Base-by-base conservation (phyloP, 1,284 basidiomycete genomes). In the Sparassis latifolia region DNA sequence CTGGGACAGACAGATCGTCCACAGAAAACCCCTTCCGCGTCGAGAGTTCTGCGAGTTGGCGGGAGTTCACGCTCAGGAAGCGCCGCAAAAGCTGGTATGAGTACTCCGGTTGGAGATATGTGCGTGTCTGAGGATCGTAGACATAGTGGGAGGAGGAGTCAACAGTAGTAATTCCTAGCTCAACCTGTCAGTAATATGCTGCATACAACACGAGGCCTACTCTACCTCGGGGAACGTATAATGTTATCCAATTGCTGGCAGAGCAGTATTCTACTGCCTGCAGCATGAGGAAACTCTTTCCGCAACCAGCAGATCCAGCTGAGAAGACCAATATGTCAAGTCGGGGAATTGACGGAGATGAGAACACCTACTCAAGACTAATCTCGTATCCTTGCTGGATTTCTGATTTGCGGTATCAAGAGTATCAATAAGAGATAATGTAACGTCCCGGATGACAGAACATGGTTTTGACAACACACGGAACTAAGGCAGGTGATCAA, bases 211-310 rank as follows among this genome's bases (percentile, higher is more conserved):
- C 20, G 20, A 20, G 20, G 20, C n/a, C 4, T 28, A 28, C 30
- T 4, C 37, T 42, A 89, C 89, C 81, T 69, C 84, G 74, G 2
- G 94, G 92, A n/a, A 93, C 78, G 66, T 96, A 97, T 42, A 97
- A 68, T 30, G 95, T 90, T 38, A 96, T 76, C 89, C 90, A 97
- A 10, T 80, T 79, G 31, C 80, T 78, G 10, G 80, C 73, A 28
- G 80, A 62, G 10, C 85, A 86, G 55, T 93, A 86, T 33, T 89
- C 77, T 0, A 91, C 82, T 0, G 85, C 77, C 65, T 98, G 95
- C 2, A 96, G 69, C 28, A 97, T 71, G 27, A 92, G 69, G 55
- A 80, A 83, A 51, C 86, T 91, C 71, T 97, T 97, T 30, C 95
- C 95, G 50, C 79, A 82, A 2, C 94, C 95, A 5, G 77, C 55